A percentile compares a stretch with the other conserved stretches of the same genome.
Conservation (phyloP, 2,329 filamentous ascomycete genomes). For the Xylaria sp. region DNA sequence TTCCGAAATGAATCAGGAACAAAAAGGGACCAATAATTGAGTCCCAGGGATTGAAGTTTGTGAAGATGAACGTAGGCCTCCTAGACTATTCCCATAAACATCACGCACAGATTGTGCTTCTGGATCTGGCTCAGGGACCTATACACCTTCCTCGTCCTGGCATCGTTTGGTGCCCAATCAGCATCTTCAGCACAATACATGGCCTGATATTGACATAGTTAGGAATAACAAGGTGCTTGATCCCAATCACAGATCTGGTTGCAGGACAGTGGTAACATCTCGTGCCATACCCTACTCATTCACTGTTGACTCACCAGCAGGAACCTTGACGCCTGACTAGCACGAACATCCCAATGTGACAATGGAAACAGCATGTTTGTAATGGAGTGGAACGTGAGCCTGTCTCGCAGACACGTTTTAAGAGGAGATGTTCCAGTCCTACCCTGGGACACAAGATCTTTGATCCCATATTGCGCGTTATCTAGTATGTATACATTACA, state of each 20-base stretch:
- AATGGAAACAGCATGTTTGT: background rate
- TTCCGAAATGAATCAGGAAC: background rate
- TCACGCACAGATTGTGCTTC: background rate
- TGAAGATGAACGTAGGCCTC: background rate
- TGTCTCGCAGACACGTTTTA: constrained; percentile 2
- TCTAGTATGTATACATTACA: constrained; percentile 24
- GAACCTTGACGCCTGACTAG: background rate
- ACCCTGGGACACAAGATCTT: constrained; percentile 16
- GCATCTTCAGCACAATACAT: background rate
- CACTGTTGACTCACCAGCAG: too few relatives aligned
- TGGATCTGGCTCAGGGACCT: background rate
- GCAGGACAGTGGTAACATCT: background rate
- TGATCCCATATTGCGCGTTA: constrained; percentile 10
- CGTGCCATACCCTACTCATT: background rate
- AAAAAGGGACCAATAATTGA: background rate
- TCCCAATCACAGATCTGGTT: background rate
- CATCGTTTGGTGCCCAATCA: constrained; percentile 30
- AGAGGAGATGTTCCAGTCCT: constrained; percentile 17
- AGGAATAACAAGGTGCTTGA: background rate
- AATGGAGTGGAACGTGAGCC: constrained; percentile 1
- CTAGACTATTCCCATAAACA: background rate
- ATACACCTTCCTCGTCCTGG: background rate
- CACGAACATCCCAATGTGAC: background rate
- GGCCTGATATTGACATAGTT: background rate
- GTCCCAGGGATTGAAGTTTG: background rate